Base-by-base conservation (phyloP, 345 rosid genomes). In the Ricinus communis region DNA sequence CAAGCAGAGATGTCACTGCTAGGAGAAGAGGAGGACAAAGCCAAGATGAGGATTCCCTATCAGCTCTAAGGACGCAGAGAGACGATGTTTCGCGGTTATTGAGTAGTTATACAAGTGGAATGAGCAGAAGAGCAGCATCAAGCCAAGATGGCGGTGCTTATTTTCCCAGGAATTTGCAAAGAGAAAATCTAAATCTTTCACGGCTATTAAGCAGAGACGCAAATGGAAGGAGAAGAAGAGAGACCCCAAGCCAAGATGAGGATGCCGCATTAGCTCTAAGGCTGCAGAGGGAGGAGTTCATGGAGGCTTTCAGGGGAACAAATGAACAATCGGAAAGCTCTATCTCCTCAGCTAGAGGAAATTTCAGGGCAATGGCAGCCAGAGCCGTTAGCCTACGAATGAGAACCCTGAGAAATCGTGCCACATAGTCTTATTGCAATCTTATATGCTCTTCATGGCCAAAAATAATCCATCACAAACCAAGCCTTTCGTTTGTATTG, bases 281-380 rank as follows among this genome's bases (percentile, higher is more conserved):
- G 87, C 72, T 95, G 81, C 99, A 92, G 70, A 82, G 97, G 55
- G 94, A 88, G 54, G 98, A 95, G 77, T 88, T 87, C 46, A 84
- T 87, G 84, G 88, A 82, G 69, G 87, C 88, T 45, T 83, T 90
- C 64, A 77, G 84, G 13, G 83, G 71, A 63, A 71, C 47, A 12
- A 9, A 65, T 19, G 79, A 72, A 25, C 81, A 69, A 52, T 61
- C 87, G 0, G 53, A 81, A 18, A 77, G 66, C 28, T 66, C 86
- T 9, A 63, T 84, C 33, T 82, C 85, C 25, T 55, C 68, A 38
- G 99, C 98, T 46, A 87, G 96, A 87, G 88, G 88, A 75, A 95
- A 92, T 76, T 69, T 90, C 65, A 83, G 98, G 84, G 97, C 97
- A 24, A 87, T 92, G 94, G 97, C 96, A 65, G 87, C 99, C 51